These are phyloP conservation scores for Trichosporon inkin DNA, from an alignment of 1,284 basidiomycete genomes.

Conservation along the genomic window DNA sequence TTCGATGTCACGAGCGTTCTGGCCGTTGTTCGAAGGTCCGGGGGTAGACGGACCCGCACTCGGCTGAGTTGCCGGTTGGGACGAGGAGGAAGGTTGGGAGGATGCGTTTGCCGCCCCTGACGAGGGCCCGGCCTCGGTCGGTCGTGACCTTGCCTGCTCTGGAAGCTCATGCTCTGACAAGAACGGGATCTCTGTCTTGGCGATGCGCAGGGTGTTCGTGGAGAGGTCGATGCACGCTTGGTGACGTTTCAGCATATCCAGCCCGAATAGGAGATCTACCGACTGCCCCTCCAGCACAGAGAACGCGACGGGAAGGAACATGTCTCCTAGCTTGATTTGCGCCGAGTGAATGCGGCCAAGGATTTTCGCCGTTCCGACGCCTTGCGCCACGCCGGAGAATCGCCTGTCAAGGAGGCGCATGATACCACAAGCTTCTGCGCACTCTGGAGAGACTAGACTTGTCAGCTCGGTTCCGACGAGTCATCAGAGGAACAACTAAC, in stretches of 20 bases:
- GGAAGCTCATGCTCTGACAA: slow-evolving; percentile 92
- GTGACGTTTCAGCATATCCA: slow-evolving; percentile 98
- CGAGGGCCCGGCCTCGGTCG: not conserved
- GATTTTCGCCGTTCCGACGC: slow-evolving; percentile 92
- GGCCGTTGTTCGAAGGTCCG: slow-evolving; percentile 21
- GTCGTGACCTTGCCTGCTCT: slow-evolving; percentile 59
- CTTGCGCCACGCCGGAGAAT: slow-evolving; percentile 86
- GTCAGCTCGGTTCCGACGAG: not conserved
- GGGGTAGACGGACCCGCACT: not conserved
- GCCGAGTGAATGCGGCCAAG: slow-evolving; percentile 90
- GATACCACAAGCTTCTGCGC: slow-evolving; percentile 87
- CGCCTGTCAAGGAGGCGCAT: slow-evolving; percentile 88
- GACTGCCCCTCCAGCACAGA: slow-evolving; percentile 92
- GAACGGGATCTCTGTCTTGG: slow-evolving; percentile 79
- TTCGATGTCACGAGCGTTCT: slow-evolving; percentile 25
- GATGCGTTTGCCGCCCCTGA: not conserved
- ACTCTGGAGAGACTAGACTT: slow-evolving; percentile 79
- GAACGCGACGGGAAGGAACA: slow-evolving; percentile 85
- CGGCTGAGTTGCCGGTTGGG: not conserved
- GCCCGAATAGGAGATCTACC: slow-evolving; percentile 88
- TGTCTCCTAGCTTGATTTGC: slow-evolving; percentile 78
- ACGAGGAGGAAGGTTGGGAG: slow-evolving; percentile 1
- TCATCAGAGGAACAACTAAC: slow-evolving; percentile 55
- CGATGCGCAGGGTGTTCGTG: slow-evolving; percentile 81
- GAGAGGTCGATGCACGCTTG: slow-evolving; percentile 92